A percentile compares a stretch with the other conserved stretches of the same genome.
phyloP scores from a whole-genome alignment of 2,329 filamentous ascomycete genomes.

The Phaeosphaeriaceae sp. region DNA sequence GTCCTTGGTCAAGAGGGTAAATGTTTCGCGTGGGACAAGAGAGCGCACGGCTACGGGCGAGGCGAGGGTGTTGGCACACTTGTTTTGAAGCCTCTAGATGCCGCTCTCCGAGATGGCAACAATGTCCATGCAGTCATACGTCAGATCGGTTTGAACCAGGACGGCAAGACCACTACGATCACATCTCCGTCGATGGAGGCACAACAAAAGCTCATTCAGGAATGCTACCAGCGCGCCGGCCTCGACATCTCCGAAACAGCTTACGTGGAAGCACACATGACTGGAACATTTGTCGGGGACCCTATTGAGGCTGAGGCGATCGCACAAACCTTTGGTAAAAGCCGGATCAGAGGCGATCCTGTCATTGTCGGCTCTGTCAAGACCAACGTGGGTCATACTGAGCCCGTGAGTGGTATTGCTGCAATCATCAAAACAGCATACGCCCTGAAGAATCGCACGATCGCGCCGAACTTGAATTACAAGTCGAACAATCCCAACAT shows the following conservation, averaged over 20 bases:
- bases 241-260: constrained; percentile 37
- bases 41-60: constrained; percentile 69
- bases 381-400: constrained; percentile 54
- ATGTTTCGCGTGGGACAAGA: constrained; percentile 53
- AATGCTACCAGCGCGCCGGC: constrained; percentile 48
- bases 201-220: constrained; percentile 40
- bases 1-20: constrained; percentile 36
- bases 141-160: constrained; percentile 28
- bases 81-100: constrained; percentile 32
- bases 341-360: constrained; percentile 5
- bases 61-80: constrained; percentile 63
- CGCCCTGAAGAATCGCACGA: constrained; percentile 47
- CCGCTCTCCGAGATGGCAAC: constrained; percentile 30
- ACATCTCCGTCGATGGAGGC: constrained; percentile 53
- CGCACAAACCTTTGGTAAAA: constrained; percentile 15
- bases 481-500: constrained; percentile 19
- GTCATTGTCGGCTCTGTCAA: constrained; percentile 26
- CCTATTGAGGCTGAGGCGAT: constrained; percentile 19
- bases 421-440: constrained; percentile 50
- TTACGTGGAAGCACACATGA: constrained; percentile 35
- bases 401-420: constrained; percentile 50
- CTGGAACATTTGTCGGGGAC: constrained; percentile 39
- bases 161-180: constrained; percentile 26
- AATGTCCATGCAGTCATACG: constrained; percentile 39
- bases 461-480: constrained; percentile 38